Conservation (phyloP, 257 asterid genomes). For the Solanum virginianum region DNA sequence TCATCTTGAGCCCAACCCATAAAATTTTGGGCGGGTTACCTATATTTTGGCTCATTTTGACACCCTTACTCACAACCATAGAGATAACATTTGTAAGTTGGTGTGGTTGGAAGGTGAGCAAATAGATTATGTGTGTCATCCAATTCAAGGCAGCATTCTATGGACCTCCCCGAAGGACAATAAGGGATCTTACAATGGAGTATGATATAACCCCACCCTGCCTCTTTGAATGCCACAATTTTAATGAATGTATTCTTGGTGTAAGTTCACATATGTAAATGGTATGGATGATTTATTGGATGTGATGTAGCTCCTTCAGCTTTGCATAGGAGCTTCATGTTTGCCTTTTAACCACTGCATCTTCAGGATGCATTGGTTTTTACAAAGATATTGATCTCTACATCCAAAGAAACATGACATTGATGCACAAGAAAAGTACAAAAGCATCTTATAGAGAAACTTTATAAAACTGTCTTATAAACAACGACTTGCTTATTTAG, state of each 20-base stretch:
- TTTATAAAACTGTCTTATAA: neutral
- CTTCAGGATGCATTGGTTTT: neutral
- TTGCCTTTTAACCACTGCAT: neutral
- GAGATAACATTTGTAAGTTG: neutral
- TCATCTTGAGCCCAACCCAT: too few species aligned
- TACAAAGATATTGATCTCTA: neutral
- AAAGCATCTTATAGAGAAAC: neutral
- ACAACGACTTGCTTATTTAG: neutral
- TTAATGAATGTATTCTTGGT: neutral
- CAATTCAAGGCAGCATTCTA: neutral
- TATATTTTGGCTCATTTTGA: too few species aligned
- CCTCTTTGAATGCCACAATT: neutral
- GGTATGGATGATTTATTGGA: neutral
- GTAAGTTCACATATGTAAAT: neutral
- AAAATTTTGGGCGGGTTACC: too few species aligned
- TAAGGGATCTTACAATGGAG: neutral
- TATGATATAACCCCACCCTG: neutral
- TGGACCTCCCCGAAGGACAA: neutral
- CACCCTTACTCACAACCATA: neutral
- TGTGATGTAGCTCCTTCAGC: neutral
- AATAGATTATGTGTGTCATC: neutral
- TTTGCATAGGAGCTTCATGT: neutral
- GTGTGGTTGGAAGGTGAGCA: neutral
- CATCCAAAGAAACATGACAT: neutral
- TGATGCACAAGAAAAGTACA: neutral